phyloP scores from a whole-genome alignment of 257 asterid genomes.

The Ilex aquifolium region DNA sequence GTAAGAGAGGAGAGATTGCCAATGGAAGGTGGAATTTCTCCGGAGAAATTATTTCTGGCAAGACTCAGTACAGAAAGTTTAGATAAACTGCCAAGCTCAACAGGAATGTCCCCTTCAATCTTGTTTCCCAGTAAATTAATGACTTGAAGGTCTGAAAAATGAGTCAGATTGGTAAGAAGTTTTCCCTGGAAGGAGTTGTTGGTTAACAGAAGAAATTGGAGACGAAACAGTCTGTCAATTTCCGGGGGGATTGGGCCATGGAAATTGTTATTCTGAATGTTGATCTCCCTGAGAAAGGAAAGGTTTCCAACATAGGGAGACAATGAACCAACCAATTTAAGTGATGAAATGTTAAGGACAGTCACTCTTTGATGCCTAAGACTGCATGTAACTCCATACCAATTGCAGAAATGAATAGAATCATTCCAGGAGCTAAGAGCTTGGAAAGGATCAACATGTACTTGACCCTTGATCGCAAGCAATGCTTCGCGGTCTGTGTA shows the following conservation, averaged over 20 bases:
- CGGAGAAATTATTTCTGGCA: background rate
- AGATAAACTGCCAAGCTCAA: background rate
- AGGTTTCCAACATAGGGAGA: conserved; percentile 1
- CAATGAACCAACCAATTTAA: background rate
- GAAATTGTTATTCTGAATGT: background rate
- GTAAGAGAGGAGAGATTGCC: background rate
- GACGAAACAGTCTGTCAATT: background rate
- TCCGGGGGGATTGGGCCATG: background rate
- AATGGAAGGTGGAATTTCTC: background rate
- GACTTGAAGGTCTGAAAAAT: background rate
- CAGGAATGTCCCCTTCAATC: background rate
- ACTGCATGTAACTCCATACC: conserved; percentile 8
- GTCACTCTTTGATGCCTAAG: background rate
- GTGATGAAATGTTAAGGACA: background rate
- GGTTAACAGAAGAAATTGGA: background rate
- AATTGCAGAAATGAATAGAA: conserved; percentile 5
- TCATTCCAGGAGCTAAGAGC: conserved; percentile 13
- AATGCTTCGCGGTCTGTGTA: conserved; percentile 12
- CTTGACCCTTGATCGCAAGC: conserved; percentile 14
- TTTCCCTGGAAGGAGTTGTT: conserved; percentile 2
- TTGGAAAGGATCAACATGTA: conserved; percentile 13
- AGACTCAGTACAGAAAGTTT: background rate
- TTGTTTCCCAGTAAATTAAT: background rate
- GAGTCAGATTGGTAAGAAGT: background rate
- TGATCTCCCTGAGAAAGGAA: background rate